phyloP scores from a whole-genome alignment of 345 rosid species.

The Eucalyptus pauciflora region DNA sequence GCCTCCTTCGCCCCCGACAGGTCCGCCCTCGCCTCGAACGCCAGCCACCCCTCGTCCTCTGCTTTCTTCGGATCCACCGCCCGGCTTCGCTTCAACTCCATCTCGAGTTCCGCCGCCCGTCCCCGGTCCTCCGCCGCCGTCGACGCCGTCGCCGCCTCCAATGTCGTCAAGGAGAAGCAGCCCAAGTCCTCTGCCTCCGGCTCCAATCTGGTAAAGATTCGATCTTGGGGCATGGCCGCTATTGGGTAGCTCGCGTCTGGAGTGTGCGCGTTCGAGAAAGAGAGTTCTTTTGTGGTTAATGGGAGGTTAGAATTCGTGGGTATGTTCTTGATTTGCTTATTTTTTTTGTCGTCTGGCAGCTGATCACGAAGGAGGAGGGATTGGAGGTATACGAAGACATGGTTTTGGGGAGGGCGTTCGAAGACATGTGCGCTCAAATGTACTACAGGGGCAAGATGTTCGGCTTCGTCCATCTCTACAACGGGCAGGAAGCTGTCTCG shows the following conservation, averaged over 20 bases:
- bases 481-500: constrained; percentile 56
- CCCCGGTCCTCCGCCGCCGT: not conserved
- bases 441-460: constrained; percentile 53
- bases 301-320: not conserved
- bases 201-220: not conserved
- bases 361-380: constrained; percentile 50
- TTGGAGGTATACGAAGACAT: constrained; percentile 46
- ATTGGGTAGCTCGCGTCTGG: not conserved
- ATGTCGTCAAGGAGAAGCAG: not conserved
- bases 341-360: not conserved
- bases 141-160: not conserved
- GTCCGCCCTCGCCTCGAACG: not conserved
- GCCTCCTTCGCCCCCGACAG: not conserved
- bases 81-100: not conserved
- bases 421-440: constrained; percentile 69
- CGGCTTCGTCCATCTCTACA: constrained; percentile 54
- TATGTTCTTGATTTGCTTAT: not conserved
- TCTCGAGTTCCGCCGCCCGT: not conserved
- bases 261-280: not conserved
- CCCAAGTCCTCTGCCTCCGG: not conserved
- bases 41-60: not conserved
- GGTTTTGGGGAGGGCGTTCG: constrained; percentile 41
- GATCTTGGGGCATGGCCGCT: not conserved
- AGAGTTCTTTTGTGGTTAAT: not conserved
- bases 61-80: not conserved